Percentiles rank a stretch among this genome's conserved stretches.
Evolutionary conservation across 1,139 yeast species (phyloP).

Genomic region (Candida neerlandica): DNA sequence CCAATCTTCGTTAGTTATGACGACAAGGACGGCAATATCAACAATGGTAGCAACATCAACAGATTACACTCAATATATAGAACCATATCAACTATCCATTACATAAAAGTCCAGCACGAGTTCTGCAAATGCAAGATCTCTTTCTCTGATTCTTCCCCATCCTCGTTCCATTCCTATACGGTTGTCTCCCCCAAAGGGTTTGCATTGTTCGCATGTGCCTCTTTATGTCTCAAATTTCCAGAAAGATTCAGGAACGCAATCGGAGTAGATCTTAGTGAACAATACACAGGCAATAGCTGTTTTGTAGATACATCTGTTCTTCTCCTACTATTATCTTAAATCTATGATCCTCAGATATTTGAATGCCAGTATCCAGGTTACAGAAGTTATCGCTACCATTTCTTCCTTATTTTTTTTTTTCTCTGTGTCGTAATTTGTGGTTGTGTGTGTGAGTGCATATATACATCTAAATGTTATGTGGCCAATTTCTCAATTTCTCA

Average conservation of each 20-base stretch:
- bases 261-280: neutral
- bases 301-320: no score
- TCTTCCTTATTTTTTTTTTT: neutral
- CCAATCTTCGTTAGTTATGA: no score
- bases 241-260: neutral
- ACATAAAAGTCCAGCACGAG: no score
- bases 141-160: no score
- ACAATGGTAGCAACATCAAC: no score
- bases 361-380: neutral
- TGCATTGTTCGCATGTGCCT: neutral
- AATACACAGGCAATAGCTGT: neutral
- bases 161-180: neutral
- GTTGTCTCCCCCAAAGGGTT: neutral
- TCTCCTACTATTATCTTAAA: no score
- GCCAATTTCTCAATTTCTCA: neutral
- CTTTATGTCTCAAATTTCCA: neutral
- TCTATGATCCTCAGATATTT: no score
- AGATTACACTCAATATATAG: no score
- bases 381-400: neutral
- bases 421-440: no score
- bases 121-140: neutral
- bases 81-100: no score
- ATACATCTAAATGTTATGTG: neutral
- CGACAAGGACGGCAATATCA: neutral
- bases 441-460: neutral